phyloP scores from a whole-genome alignment of 441 rosid species.

The Aleurites moluccanus region DNA sequence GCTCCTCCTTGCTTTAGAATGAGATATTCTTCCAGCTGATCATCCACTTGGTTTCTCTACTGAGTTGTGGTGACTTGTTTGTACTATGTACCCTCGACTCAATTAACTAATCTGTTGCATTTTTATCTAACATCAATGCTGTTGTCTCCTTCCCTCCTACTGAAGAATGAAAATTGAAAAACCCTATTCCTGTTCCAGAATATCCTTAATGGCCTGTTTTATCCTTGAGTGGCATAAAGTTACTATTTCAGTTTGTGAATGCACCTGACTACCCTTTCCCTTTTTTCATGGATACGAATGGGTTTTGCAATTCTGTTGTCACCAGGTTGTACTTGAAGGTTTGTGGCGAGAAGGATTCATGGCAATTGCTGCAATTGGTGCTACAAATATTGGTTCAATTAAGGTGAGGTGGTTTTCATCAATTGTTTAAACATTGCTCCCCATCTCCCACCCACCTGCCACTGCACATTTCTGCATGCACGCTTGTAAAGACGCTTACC shows the following conservation, averaged over 20 bases:
- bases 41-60: constrained; percentile 6
- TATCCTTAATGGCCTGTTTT: neutral
- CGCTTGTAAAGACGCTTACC: neutral
- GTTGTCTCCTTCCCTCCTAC: neutral
- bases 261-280: constrained; percentile 1
- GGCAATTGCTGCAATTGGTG: constrained; percentile 94
- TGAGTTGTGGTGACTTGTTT: constrained; percentile 1
- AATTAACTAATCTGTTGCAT: neutral
- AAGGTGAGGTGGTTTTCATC: constrained; percentile 50
- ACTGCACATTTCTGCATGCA: neutral
- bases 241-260: constrained; percentile 3
- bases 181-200: neutral
- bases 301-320: constrained; percentile 15
- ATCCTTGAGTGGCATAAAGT: neutral
- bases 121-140: neutral
- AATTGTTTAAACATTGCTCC: neutral
- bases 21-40: neutral
- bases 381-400: constrained; percentile 93
- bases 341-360: constrained; percentile 81
- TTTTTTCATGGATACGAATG: neutral
- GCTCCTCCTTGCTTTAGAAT: neutral
- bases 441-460: neutral
- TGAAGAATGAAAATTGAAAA: neutral
- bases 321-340: constrained; percentile 95
- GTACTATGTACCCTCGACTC: neutral